Evolutionary conservation across 179 eudicot species (phyloP).

Genomic region (Actinidia arguta): DNA sequence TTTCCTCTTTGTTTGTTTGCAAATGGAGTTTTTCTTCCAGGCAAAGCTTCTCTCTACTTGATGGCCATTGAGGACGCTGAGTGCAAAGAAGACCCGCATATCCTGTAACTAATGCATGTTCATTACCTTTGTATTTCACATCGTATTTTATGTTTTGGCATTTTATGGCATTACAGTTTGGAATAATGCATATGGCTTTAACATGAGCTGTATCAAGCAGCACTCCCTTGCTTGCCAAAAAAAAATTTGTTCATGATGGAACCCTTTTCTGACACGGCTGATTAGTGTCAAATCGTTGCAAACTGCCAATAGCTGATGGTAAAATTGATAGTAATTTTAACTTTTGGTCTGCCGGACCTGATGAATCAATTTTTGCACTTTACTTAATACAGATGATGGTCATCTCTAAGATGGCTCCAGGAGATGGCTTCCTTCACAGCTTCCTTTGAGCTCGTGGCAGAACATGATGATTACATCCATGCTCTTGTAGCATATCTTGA

Average conservation of each 20-base stretch:
- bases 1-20: slow-evolving; percentile 18
- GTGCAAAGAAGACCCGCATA: slow-evolving; percentile 77
- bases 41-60: slow-evolving; percentile 84
- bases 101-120: not conserved
- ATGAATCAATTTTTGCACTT: not conserved
- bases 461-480: slow-evolving; percentile 93
- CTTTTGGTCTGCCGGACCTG: not conserved
- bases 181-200: slow-evolving; percentile 94
- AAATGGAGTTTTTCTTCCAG: slow-evolving; percentile 90
- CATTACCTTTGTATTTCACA: slow-evolving; percentile 9
- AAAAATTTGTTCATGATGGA: too few relatives aligned
- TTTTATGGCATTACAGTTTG: slow-evolving; percentile 59
- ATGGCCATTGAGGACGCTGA: slow-evolving; percentile 99
- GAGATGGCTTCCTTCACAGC: slow-evolving; percentile 97
- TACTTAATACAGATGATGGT: slow-evolving; percentile 77
- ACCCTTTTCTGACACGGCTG: slow-evolving; percentile 95
- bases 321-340: not conserved
- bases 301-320: slow-evolving; percentile 91
- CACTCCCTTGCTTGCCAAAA: too few relatives aligned
- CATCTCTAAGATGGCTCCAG: slow-evolving; percentile 94
- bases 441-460: slow-evolving; percentile 92
- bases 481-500: too few relatives aligned
- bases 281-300: slow-evolving; percentile 94
- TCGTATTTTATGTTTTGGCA: not conserved
- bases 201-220: slow-evolving; percentile 96